Evolutionary conservation across 176 grass and related monocot genomes (phyloP).

Genomic region (Calamus simplicifolius): DNA sequence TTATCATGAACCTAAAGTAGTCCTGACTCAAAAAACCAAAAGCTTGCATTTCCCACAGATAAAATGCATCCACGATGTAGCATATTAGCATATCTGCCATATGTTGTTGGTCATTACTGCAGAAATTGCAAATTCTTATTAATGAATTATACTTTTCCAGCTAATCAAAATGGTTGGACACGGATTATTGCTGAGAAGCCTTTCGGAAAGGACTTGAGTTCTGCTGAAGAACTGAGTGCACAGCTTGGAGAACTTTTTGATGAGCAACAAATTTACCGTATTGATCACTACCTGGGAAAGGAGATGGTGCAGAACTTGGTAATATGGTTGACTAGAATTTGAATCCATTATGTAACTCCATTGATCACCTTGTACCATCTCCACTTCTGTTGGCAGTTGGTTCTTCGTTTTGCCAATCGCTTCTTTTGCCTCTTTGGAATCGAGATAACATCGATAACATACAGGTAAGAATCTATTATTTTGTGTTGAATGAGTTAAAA

Average conservation of each 20-base stretch:
- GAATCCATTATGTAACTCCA: not conserved
- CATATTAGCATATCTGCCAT: not conserved
- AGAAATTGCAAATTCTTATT: too few relatives aligned
- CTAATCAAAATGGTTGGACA: constrained; percentile 60
- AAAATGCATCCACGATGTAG: too few relatives aligned
- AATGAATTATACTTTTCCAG: constrained; percentile 24
- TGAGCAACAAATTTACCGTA: constrained; percentile 82
- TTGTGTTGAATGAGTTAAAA: too few relatives aligned
- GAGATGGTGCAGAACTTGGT: constrained; percentile 96
- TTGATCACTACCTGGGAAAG: constrained; percentile 95
- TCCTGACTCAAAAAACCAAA: too few relatives aligned
- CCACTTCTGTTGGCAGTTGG: constrained; percentile 50
- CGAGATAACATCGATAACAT: constrained; percentile 90
- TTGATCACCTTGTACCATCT: not conserved
- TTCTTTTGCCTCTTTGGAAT: constrained; percentile 91
- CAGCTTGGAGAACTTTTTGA: constrained; percentile 82
- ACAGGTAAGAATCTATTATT: constrained; percentile 35
- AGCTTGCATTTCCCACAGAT: too few relatives aligned
- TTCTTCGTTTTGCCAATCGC: constrained; percentile 91
- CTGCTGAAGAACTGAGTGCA: constrained; percentile 80
- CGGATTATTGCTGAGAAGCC: constrained; percentile 94
- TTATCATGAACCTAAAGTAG: too few relatives aligned
- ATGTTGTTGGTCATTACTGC: not conserved
- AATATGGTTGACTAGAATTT: constrained; percentile 6
- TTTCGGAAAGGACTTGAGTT: constrained; percentile 81